Evolutionary conservation across 768 basidiomycete species (phyloP).

Genomic region (Podaxis carcinomalis): DNA sequence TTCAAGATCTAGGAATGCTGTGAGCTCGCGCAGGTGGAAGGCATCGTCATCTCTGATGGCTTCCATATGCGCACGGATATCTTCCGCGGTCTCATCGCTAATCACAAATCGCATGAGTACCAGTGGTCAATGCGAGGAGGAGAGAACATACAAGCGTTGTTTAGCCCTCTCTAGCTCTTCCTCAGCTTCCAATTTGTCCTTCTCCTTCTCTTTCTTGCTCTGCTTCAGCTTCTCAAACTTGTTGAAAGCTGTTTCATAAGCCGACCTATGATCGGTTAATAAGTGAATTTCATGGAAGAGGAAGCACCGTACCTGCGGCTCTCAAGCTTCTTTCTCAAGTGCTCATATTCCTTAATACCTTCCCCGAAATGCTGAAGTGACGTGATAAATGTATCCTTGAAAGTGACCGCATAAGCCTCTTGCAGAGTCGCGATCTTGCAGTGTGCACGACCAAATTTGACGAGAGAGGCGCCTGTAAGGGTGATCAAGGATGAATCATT

Average conservation of each 20-base stretch:
- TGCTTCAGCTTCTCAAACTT: slow-evolving; percentile 66
- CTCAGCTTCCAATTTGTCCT: slow-evolving; percentile 55
- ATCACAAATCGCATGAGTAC: slow-evolving; percentile 7
- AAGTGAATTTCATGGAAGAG: background rate
- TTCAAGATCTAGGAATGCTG: slow-evolving; percentile 68
- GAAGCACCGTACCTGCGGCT: slow-evolving; percentile 61
- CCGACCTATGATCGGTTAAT: slow-evolving; percentile 42
- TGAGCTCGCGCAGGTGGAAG: slow-evolving; percentile 66
- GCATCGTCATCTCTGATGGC: slow-evolving; percentile 78
- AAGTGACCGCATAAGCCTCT: slow-evolving; percentile 69
- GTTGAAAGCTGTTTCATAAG: slow-evolving; percentile 69
- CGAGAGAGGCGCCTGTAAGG: slow-evolving; percentile 60
- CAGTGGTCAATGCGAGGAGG: background rate
- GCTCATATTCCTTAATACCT: slow-evolving; percentile 81
- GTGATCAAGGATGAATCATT: background rate
- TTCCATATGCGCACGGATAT: slow-evolving; percentile 76
- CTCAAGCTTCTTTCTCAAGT: slow-evolving; percentile 80
- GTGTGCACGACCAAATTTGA: slow-evolving; percentile 76
- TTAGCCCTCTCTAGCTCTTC: slow-evolving; percentile 73
- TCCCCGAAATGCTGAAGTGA: slow-evolving; percentile 63
- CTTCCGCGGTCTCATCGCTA: slow-evolving; percentile 85
- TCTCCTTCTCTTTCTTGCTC: slow-evolving; percentile 82
- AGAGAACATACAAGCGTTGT: slow-evolving; percentile 59
- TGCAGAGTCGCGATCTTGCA: slow-evolving; percentile 84
- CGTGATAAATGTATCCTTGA: slow-evolving; percentile 69